phyloP scores from a whole-genome alignment of 1,139 yeast species.

The Lodderomyces jiufengensis region DNA sequence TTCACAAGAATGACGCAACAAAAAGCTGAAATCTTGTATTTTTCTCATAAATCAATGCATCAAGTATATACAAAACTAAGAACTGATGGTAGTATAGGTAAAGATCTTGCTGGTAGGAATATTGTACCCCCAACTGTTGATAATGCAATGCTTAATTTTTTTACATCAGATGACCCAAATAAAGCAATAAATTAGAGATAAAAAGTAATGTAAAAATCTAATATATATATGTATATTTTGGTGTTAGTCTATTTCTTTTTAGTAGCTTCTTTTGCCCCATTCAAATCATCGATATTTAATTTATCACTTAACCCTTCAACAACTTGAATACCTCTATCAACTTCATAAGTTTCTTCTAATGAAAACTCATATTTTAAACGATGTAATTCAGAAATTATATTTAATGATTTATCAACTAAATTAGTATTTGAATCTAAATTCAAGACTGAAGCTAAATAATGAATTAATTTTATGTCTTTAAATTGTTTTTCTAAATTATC shows the following conservation, averaged over 20 bases:
- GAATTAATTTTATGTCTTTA: slow-evolving; percentile 38
- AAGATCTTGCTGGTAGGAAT: slow-evolving; percentile 23
- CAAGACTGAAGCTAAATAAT: slow-evolving; percentile 35
- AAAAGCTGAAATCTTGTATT: slow-evolving; percentile 32
- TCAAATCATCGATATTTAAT: slow-evolving; percentile 51
- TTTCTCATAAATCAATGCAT: slow-evolving; percentile 36
- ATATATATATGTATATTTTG: slow-evolving; percentile 3
- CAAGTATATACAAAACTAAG: slow-evolving; percentile 31
- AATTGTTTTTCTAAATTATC: slow-evolving; percentile 37
- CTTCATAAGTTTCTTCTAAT: slow-evolving; percentile 39
- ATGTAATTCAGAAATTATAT: slow-evolving; percentile 48
- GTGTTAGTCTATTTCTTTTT: background rate
- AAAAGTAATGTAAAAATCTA: background rate
- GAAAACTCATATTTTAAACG: slow-evolving; percentile 45
- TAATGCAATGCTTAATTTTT: slow-evolving; percentile 40
- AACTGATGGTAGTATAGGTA: slow-evolving; percentile 25
- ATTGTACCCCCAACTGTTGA: slow-evolving; percentile 37
- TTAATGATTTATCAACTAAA: slow-evolving; percentile 59
- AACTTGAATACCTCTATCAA: slow-evolving; percentile 38
- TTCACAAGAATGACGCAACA: slow-evolving; percentile 54
- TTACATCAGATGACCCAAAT: slow-evolving; percentile 49
- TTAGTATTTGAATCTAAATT: slow-evolving; percentile 43
- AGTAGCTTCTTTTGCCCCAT: slow-evolving; percentile 44
- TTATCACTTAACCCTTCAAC: slow-evolving; percentile 44
- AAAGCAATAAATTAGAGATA: slow-evolving; percentile 24